phyloP scores from a whole-genome alignment of 345 rosid species.

The Rhizophora apiculata region DNA sequence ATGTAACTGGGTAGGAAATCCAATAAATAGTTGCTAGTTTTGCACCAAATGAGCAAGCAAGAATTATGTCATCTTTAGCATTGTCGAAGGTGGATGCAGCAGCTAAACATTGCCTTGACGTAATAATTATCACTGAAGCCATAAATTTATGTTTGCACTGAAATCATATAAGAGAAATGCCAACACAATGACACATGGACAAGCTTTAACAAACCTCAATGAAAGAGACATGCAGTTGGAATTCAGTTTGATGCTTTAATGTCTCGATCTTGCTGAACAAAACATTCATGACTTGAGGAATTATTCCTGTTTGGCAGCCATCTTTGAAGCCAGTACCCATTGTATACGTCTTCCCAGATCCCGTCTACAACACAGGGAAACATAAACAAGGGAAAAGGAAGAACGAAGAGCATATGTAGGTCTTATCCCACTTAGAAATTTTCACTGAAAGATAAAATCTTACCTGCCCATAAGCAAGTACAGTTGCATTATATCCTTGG shows the following conservation, averaged over 20 bases:
- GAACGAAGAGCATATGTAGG: neutral
- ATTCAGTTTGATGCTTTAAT: slow-evolving; percentile 69
- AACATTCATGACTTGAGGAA: slow-evolving; percentile 88
- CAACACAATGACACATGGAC: slow-evolving; percentile 5
- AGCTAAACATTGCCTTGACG: too few species aligned
- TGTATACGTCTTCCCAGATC: slow-evolving; percentile 98
- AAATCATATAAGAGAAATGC: neutral
- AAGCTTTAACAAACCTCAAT: slow-evolving; percentile 66
- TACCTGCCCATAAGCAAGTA: slow-evolving; percentile 99
- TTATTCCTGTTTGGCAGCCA: slow-evolving; percentile 68
- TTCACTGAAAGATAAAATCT: slow-evolving; percentile 10
- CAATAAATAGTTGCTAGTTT: slow-evolving; percentile 3
- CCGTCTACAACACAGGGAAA: slow-evolving; percentile 58
- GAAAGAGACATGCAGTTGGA: slow-evolving; percentile 89
- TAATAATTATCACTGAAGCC: too few species aligned
- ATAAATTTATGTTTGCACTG: too few species aligned
- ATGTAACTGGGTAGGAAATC: neutral
- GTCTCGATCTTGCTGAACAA: slow-evolving; percentile 78
- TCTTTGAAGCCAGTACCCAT: slow-evolving; percentile 97
- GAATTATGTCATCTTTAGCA: too few species aligned
- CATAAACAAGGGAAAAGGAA: slow-evolving; percentile 15
- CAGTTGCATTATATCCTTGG: slow-evolving; percentile 98
- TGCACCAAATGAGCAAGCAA: too few species aligned
- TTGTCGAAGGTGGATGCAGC: too few species aligned
- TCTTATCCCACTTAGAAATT: slow-evolving; percentile 4